Evolutionary conservation across 148 eudicot species (phyloP).

Genomic region (Cornus kousa): DNA sequence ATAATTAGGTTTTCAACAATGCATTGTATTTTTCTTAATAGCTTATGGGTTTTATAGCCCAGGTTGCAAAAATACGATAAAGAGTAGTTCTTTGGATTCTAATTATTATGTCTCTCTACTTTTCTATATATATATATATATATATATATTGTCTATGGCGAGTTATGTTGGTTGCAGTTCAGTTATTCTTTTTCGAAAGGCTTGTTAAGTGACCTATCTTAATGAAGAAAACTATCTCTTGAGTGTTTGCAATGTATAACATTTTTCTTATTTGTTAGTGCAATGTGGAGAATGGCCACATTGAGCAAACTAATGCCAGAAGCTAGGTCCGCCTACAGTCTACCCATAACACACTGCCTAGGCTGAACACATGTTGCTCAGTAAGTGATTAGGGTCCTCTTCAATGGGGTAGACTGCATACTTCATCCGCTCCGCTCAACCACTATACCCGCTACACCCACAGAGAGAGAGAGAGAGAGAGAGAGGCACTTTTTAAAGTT

Average conservation of each 20-base stretch:
- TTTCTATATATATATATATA: no score
- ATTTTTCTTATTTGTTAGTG: neutral
- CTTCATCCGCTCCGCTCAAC: neutral
- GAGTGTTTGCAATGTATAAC: neutral
- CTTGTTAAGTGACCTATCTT: neutral
- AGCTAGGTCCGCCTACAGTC: no score
- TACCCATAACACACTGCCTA: no score
- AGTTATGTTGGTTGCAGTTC: neutral
- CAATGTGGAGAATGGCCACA: neutral
- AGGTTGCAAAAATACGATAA: neutral
- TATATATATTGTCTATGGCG: no score
- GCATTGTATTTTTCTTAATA: neutral
- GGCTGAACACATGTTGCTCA: no score
- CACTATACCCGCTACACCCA: neutral
- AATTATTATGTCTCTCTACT: neutral
- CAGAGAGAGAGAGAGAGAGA: neutral
- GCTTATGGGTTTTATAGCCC: neutral
- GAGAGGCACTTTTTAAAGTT: neutral
- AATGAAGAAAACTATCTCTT: neutral
- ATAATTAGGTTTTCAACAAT: neutral
- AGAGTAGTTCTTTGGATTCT: neutral
- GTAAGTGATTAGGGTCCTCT: no score
- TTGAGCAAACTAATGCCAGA: no score
- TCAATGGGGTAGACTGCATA: neutral
- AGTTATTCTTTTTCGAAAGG: neutral